phyloP scores from a whole-genome alignment of 2,329 filamentous ascomycete genomes.

The Phoma herbarum region DNA sequence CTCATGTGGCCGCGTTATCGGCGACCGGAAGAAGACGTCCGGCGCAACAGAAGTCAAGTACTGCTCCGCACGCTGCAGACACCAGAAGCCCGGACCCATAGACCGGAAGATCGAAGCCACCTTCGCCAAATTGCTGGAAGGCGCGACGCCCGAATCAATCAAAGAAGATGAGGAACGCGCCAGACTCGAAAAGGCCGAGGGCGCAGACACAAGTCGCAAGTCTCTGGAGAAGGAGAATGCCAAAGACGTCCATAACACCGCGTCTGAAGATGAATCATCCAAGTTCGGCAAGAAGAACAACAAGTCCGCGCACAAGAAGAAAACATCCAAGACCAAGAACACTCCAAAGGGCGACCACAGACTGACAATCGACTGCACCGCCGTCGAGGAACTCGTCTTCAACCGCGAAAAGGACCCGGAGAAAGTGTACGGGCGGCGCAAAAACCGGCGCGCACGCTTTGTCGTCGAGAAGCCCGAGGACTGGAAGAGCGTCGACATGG shows the following conservation, averaged over 20 bases:
- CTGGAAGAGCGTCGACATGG: slow-evolving; percentile 58
- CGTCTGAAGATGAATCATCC: slow-evolving; percentile 1
- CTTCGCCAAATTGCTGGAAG: slow-evolving; percentile 56
- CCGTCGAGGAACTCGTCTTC: slow-evolving; percentile 63
- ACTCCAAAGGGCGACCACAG: slow-evolving; percentile 60
- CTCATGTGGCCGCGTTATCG: slow-evolving; percentile 65
- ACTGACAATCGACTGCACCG: slow-evolving; percentile 59
- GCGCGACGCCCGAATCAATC: slow-evolving; percentile 38
- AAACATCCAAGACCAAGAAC: slow-evolving; percentile 27
- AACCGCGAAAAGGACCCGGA: slow-evolving; percentile 56
- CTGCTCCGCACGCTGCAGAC: slow-evolving; percentile 65
- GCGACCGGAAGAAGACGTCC: slow-evolving; percentile 48
- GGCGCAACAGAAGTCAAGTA: slow-evolving; percentile 59
- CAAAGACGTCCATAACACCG: not conserved
- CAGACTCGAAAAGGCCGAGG: not conserved
- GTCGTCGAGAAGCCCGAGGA: slow-evolving; percentile 52
- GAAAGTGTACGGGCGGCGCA: slow-evolving; percentile 56
- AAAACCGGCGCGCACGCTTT: slow-evolving; percentile 56
- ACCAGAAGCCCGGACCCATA: slow-evolving; percentile 59
- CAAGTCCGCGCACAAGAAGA: slow-evolving; percentile 39
- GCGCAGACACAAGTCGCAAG: not conserved
- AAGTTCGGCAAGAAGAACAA: slow-evolving; percentile 21
- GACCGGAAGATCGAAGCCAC: slow-evolving; percentile 63
- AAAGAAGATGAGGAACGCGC: slow-evolving; percentile 28
- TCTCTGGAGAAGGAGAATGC: slow-evolving; percentile 7